These are phyloP conservation scores for Zoysia pacifica DNA, from an alignment of 176 grass and related monocot genomes.

Conservation along the genomic window DNA sequence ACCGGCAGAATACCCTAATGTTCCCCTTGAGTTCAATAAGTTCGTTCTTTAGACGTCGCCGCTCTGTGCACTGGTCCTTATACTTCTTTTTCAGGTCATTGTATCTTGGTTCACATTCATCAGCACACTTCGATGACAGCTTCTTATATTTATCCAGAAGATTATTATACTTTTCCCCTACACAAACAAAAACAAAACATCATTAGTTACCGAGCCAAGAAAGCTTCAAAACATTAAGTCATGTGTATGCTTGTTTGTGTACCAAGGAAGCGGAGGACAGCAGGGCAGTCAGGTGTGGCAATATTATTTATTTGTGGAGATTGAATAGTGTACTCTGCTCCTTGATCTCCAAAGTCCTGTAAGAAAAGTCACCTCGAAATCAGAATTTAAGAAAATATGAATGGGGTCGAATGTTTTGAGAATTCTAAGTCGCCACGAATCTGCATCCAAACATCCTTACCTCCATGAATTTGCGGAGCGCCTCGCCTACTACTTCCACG, in stretches of 20 bases:
- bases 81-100: slow-evolving; percentile 78
- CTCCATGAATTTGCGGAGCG: slow-evolving; percentile 39
- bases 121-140: slow-evolving; percentile 48
- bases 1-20: slow-evolving; percentile 91
- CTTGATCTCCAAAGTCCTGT: slow-evolving; percentile 47
- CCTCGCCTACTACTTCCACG: slow-evolving; percentile 2
- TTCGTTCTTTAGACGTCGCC: slow-evolving; percentile 74
- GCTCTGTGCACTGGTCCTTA: slow-evolving; percentile 50
- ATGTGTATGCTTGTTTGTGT: slow-evolving; percentile 6
- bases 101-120: slow-evolving; percentile 64
- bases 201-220: slow-evolving; percentile 8
- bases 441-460: slow-evolving; percentile 16
- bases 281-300: slow-evolving; percentile 47
- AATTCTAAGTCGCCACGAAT: neutral
- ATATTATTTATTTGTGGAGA: slow-evolving; percentile 62
- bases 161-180: slow-evolving; percentile 66
- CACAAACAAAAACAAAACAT: slow-evolving; percentile 28
- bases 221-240: slow-evolving; percentile 6
- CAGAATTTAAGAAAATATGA: neutral
- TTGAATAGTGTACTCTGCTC: slow-evolving; percentile 37
- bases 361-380: slow-evolving; percentile 29
- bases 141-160: slow-evolving; percentile 52
- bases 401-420: neutral
- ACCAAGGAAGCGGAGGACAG: slow-evolving; percentile 67
- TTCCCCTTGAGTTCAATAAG: slow-evolving; percentile 88